phyloP scores from a whole-genome alignment of 306 rosid species.

The Quercus berberidifolia region DNA sequence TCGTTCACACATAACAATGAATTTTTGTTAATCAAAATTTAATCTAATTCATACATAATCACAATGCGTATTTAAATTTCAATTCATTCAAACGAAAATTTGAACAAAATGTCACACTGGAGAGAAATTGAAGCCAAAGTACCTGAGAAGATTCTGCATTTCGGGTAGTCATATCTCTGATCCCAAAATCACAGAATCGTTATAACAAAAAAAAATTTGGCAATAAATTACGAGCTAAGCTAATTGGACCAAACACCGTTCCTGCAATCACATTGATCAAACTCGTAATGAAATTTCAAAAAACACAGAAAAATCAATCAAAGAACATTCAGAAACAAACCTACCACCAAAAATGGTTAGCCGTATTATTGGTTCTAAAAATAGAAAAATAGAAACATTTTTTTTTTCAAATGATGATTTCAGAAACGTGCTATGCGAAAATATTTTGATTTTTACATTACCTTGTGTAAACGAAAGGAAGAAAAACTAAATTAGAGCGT shows the following conservation, averaged over 20 bases:
- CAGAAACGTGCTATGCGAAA: not conserved
- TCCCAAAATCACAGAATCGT: constrained; percentile 53
- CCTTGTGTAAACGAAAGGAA: constrained; percentile 7
- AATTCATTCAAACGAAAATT: too few species aligned
- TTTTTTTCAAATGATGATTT: not conserved
- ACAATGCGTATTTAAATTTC: not conserved
- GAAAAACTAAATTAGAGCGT: not conserved
- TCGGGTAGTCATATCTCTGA: constrained; percentile 67
- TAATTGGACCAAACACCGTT: constrained; percentile 23
- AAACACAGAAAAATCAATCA: constrained; percentile 2
- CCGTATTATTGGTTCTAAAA: not conserved
- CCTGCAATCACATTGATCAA: constrained; percentile 33
- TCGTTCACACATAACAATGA: not conserved
- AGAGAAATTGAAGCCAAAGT: not conserved
- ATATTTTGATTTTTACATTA: not conserved
- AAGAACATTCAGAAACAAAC: not conserved
- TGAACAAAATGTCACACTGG: not conserved
- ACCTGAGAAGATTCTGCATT: constrained; percentile 65
- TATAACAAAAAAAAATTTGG: constrained; percentile 5
- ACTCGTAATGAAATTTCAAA: constrained; percentile 27
- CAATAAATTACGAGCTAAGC: not conserved
- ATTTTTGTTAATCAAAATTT: not conserved
- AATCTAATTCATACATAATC: not conserved
- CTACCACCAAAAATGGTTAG: not conserved
- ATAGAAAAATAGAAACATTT: not conserved